phyloP scores from a whole-genome alignment of 257 asterid species.

The Scutellaria barbata region DNA sequence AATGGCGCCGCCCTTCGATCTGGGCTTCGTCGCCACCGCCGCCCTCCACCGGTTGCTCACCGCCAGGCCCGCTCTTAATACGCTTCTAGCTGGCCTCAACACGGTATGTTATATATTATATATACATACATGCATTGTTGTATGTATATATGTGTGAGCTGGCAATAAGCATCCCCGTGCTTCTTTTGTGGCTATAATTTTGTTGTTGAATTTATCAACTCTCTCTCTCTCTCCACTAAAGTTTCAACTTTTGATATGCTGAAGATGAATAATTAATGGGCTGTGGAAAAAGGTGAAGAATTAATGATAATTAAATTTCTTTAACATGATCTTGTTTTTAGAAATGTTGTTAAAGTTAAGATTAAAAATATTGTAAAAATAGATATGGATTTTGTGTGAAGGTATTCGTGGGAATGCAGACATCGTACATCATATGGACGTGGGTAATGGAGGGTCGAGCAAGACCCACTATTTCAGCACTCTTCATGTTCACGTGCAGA shows the following conservation, averaged over 20 bases:
- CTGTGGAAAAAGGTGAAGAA: neutral
- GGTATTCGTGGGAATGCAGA: constrained; percentile 89
- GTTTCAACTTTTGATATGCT: neutral
- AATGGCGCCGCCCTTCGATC: constrained; percentile 65
- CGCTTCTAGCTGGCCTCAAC: constrained; percentile 69
- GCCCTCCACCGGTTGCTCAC: constrained; percentile 58
- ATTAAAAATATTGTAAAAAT: no score
- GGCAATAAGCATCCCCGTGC: neutral
- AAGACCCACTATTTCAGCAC: constrained; percentile 73
- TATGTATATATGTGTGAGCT: neutral
- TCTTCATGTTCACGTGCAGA: constrained; percentile 93
- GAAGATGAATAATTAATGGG: neutral
- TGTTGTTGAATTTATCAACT: constrained; percentile 24
- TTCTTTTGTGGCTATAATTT: constrained; percentile 31
- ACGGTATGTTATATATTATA: no score
- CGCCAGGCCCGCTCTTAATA: constrained; percentile 61
- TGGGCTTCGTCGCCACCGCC: constrained; percentile 65
- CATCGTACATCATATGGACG: constrained; percentile 73
- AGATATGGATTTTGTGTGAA: constrained; percentile 6
- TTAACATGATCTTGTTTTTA: no score
- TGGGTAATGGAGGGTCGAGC: constrained; percentile 90
- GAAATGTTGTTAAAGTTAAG: no score
- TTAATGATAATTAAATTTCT: neutral
- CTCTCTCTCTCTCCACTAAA: neutral
- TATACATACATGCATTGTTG: neutral